Base-by-base conservation (phyloP, 352 stramenopile species). In the Saprolegnia diclina region DNA sequence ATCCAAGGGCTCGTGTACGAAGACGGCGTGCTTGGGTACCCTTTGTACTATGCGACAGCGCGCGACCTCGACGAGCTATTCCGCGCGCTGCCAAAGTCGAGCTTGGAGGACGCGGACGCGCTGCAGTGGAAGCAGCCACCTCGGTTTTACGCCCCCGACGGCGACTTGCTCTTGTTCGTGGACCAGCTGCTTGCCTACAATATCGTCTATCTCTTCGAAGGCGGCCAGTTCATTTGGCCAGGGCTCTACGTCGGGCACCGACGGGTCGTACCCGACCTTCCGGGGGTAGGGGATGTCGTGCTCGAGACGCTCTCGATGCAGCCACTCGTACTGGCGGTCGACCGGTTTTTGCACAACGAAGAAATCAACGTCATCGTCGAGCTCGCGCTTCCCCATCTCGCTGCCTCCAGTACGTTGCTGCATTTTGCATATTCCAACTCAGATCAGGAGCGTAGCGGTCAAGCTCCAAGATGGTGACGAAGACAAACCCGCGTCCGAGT, bases 171-270 rank as follows among this genome's bases (percentile, higher is more conserved):
- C 0, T 72, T 77, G 19, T 56, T 65, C 18, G 65, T 86, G 26
- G 74, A 63, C 40, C 71, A 70, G n/a, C 72, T 89, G 59, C 67
- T 71, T 18, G 35, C 26, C 13, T 76, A 82, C 67, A 69, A 56
- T 18, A 64, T 89, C 55, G 80, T 89, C 40, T 92, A 83, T 59
- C 64, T 92, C 26, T 88, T 92, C 52, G 83, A 92, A 71, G 80
- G 83, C 48, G 83, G 80, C 0, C 80, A 89, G 57, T 90, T 91
- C 70, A 82, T 90, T 64, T 91, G 83, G 80, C 83, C 83, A n/a
- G 83, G 80, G 1, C 71, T 89, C 65, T 71, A 75, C 35, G 73
- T 91, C 50, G 81, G 81, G 46, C 80, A 89, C 74, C 85, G 85
- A 67, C 83, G 82, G 86, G 52, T 82, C 0, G 70, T 87, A 26